phyloP scores from a whole-genome alignment of 225 moss, liverwort and hornwort species.

The Anthoceros angustus region DNA sequence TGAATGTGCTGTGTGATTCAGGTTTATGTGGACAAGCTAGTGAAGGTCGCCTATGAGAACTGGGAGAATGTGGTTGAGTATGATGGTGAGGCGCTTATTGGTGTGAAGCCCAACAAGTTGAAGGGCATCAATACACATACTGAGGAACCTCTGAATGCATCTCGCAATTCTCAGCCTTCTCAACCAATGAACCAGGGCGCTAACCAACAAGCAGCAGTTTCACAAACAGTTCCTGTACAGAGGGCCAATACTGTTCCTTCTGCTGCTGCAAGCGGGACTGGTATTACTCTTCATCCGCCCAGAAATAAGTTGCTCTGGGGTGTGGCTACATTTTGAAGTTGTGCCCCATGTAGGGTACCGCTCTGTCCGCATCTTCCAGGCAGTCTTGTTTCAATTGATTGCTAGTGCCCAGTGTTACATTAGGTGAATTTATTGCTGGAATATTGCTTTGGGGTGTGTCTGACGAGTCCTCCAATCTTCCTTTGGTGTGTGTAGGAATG shows the following conservation, averaged over 20 bases:
- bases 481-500: neutral
- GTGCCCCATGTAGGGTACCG: constrained; percentile 6
- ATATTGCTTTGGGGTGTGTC: too few relatives aligned
- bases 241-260: constrained; percentile 2
- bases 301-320: constrained; percentile 5
- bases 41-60: neutral
- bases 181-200: neutral
- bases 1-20: neutral
- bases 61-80: constrained; percentile 5
- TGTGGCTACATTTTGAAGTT: constrained; percentile 4
- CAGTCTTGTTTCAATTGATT: neutral
- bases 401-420: too few relatives aligned
- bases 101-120: constrained; percentile 6
- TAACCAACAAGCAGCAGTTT: constrained; percentile 2
- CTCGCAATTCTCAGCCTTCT: neutral
- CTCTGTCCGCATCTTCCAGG: constrained; percentile 5
- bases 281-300: constrained; percentile 5
- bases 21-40: constrained; percentile 2
- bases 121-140: constrained; percentile 2
- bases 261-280: constrained; percentile 1
- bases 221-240: constrained; percentile 1
- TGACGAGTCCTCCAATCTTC: neutral
- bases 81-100: constrained; percentile 3
- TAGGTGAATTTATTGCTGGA: too few relatives aligned
- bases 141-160: constrained; percentile 3